A percentile compares a stretch with the other conserved stretches of the same genome.
Evolutionary conservation across 1,284 basidiomycete species (phyloP).

Genomic region (Baeospora myosura): DNA sequence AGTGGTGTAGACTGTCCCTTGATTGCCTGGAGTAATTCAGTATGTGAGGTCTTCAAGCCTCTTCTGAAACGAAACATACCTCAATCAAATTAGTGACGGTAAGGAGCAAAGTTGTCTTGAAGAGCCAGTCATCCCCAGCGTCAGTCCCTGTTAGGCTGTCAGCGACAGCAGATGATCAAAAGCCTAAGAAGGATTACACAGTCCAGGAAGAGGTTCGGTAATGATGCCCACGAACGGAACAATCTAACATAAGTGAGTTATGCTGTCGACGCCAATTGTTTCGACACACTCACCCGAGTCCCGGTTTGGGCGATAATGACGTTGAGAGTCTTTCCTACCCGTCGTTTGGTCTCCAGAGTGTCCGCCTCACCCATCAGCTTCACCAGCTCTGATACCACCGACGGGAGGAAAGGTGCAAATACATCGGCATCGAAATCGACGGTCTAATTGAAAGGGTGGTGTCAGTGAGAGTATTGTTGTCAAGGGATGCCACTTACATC

Average conservation of each 20-base stretch:
- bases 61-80: too few relatives aligned
- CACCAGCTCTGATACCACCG: constrained; percentile 55
- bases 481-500: constrained; percentile 55
- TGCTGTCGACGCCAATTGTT: not conserved
- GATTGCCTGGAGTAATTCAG: constrained; percentile 48
- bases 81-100: constrained; percentile 69
- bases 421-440: constrained; percentile 47
- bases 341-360: constrained; percentile 72
- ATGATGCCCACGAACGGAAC: constrained; percentile 35
- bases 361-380: constrained; percentile 69
- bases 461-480: not conserved
- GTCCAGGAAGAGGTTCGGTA: constrained; percentile 59
- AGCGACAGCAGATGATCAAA: constrained; percentile 7
- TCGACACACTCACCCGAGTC: constrained; percentile 37
- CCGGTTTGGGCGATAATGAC: constrained; percentile 67
- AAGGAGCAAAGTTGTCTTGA: constrained; percentile 69
- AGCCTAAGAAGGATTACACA: constrained; percentile 46
- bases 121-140: constrained; percentile 69
- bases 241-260: constrained; percentile 6
- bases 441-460: constrained; percentile 33
- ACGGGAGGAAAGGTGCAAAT: constrained; percentile 56
- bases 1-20: constrained; percentile 55
- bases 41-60: not conserved
- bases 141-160: constrained; percentile 43
- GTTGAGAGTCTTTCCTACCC: constrained; percentile 65